These are phyloP conservation scores for Rhododendron ferrugineum DNA, from an alignment of 148 eudicot genomes.

Conservation along the genomic window DNA sequence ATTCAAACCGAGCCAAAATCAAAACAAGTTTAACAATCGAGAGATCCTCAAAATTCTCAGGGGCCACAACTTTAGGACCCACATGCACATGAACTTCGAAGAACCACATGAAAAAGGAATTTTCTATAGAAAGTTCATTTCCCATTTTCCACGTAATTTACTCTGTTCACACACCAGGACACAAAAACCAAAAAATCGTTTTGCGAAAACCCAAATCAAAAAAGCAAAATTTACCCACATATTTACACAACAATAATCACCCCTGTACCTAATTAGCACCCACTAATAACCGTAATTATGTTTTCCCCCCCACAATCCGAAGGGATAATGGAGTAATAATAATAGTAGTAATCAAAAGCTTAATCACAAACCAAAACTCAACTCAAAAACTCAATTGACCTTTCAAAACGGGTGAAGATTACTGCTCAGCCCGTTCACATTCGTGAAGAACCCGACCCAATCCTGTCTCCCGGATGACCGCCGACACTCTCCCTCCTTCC, in stretches of 20 bases:
- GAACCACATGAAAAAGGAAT: not conserved
- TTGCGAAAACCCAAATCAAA: not conserved
- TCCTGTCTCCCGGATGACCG: conserved; percentile 43
- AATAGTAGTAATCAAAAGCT: not conserved
- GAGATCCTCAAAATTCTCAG: not conserved
- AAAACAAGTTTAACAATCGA: no score
- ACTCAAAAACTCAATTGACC: not conserved
- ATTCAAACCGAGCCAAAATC: not conserved
- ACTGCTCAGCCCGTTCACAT: conserved; percentile 46
- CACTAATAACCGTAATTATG: not conserved
- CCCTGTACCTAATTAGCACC: not conserved
- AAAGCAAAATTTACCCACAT: not conserved
- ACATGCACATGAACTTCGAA: not conserved
- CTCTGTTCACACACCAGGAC: not conserved
- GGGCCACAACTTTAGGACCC: not conserved
- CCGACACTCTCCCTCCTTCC: conserved; percentile 18
- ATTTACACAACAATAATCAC: not conserved
- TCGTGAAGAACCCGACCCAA: conserved; percentile 49
- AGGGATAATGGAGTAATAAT: not conserved
- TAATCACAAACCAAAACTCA: not conserved
- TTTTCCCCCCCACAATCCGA: not conserved
- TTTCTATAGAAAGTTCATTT: not conserved
- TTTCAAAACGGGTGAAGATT: conserved; percentile 38
- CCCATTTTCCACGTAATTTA: not conserved
- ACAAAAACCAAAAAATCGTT: not conserved